phyloP scores from a whole-genome alignment of 306 rosid genomes.

The Astragalus glycyphyllos region DNA sequence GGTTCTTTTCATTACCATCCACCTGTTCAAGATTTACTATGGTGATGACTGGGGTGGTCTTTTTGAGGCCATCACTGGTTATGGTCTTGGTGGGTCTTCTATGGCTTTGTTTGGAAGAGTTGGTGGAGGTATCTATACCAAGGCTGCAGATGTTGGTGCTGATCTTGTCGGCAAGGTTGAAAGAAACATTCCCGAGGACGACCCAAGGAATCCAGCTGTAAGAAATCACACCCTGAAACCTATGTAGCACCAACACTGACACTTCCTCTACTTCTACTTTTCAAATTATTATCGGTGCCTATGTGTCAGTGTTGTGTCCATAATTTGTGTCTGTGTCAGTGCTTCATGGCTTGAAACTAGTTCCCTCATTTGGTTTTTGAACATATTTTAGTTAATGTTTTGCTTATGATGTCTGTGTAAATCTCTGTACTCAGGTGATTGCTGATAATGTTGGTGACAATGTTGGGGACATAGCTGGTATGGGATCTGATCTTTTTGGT shows the following conservation, averaged over 20 bases:
- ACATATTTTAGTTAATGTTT: not conserved
- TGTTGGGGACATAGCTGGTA: conserved; percentile 98
- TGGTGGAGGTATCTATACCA: conserved; percentile 97
- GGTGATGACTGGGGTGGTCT: conserved; percentile 98
- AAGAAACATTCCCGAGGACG: conserved; percentile 95
- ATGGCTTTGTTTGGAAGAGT: conserved; percentile 99
- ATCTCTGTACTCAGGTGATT: conserved; percentile 67
- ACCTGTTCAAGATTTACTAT: conserved; percentile 82
- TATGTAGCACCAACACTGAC: too few species aligned
- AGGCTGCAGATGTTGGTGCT: conserved; percentile 99
- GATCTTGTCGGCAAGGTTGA: conserved; percentile 97
- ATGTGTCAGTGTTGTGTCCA: too few species aligned
- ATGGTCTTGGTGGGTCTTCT: conserved; percentile 98
- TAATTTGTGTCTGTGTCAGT: too few species aligned
- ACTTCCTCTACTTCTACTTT: too few species aligned
- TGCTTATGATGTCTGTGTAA: not conserved
- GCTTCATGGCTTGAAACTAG: not conserved
- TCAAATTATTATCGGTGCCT: too few species aligned
- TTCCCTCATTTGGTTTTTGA: not conserved
- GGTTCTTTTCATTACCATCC: conserved; percentile 82
- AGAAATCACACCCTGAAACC: conserved; percentile 25
- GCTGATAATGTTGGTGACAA: conserved; percentile 98
- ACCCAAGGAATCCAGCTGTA: conserved; percentile 99
- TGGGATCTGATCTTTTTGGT: conserved; percentile 99
- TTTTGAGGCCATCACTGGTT: conserved; percentile 95